A percentile compares a stretch with the other conserved stretches of the same genome.
Evolutionary conservation across 2,329 filamentous ascomycete genomes (phyloP).

Genomic region (Fusarium illudens): DNA sequence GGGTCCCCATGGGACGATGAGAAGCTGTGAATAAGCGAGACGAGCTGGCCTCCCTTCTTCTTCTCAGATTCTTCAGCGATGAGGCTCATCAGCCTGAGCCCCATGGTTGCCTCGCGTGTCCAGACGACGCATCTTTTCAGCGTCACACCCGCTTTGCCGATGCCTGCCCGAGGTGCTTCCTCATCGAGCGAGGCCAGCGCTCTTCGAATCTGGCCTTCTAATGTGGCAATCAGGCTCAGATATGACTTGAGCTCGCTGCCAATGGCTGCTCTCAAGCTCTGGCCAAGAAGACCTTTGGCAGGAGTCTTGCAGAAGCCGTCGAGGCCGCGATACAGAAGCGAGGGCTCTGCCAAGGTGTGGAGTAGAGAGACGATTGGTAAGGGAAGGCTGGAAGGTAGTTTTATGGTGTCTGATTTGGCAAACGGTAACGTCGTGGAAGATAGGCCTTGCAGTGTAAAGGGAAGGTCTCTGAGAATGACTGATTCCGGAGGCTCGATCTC

Average conservation of each 20-base stretch:
- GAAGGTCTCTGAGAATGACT: conserved; percentile 78
- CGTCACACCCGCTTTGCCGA: conserved; percentile 89
- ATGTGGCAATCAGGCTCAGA: conserved; percentile 85
- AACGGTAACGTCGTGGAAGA: conserved; percentile 88
- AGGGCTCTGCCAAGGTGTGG: conserved; percentile 90
- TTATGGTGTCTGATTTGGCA: conserved; percentile 71
- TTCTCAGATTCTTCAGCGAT: conserved; percentile 91
- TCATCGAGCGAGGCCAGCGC: conserved; percentile 80
- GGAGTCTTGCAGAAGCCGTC: conserved; percentile 83
- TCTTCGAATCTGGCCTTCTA: conserved; percentile 90
- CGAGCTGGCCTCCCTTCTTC: conserved; percentile 86
- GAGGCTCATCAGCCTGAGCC: conserved; percentile 87
- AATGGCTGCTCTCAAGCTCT: conserved; percentile 90
- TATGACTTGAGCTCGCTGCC: conserved; percentile 87
- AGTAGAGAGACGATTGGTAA: conserved; percentile 86
- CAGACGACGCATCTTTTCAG: conserved; percentile 95
- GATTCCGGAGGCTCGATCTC: conserved; percentile 70
- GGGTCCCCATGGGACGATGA: conserved; percentile 95
- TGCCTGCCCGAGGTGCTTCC: conserved; percentile 70
- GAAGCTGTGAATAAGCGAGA: conserved; percentile 92
- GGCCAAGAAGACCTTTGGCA: conserved; percentile 85
- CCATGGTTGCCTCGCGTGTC: conserved; percentile 97
- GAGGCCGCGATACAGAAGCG: conserved; percentile 85
- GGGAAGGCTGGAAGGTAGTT: conserved; percentile 80
- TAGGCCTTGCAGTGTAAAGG: conserved; percentile 91